Evolutionary conservation across 179 eudicot species (phyloP).

Genomic region (Beta macrorhiza): DNA sequence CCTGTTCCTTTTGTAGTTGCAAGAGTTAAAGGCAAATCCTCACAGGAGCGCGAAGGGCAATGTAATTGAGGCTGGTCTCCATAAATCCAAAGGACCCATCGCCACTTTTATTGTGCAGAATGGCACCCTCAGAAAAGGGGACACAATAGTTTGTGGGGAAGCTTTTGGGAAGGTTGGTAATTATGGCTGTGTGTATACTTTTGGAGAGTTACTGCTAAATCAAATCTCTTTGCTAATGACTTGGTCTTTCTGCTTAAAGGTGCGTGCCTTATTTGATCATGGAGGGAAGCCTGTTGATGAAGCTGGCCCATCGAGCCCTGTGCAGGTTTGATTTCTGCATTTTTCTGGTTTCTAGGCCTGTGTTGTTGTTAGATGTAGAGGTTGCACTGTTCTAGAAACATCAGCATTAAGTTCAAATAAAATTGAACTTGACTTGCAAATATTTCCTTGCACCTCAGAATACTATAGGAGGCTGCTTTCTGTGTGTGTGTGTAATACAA

Average conservation of each 20-base stretch:
- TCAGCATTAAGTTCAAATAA: neutral
- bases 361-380: conserved; percentile 2
- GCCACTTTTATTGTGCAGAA: conserved; percentile 96
- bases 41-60: conserved; percentile 84
- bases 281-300: conserved; percentile 73
- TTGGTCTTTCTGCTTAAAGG: conserved; percentile 43
- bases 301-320: conserved; percentile 94
- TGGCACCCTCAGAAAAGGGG: conserved; percentile 89
- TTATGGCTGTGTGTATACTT: conserved; percentile 13
- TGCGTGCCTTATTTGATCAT: conserved; percentile 91
- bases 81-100: conserved; percentile 90
- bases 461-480: neutral
- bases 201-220: neutral
- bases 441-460: neutral
- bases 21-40: conserved; percentile 97
- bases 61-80: conserved; percentile 94
- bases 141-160: conserved; percentile 84
- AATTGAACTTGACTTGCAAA: neutral
- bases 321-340: conserved; percentile 53
- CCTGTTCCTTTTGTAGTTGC: conserved; percentile 49
- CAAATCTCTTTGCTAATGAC: conserved; percentile 17
- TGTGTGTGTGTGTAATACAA: too few relatives aligned
- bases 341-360: neutral
- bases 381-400: neutral
- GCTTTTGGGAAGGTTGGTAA: conserved; percentile 91